Evolutionary conservation across 129 eudicot species (phyloP).

Genomic region (Artemisia tridentata): DNA sequence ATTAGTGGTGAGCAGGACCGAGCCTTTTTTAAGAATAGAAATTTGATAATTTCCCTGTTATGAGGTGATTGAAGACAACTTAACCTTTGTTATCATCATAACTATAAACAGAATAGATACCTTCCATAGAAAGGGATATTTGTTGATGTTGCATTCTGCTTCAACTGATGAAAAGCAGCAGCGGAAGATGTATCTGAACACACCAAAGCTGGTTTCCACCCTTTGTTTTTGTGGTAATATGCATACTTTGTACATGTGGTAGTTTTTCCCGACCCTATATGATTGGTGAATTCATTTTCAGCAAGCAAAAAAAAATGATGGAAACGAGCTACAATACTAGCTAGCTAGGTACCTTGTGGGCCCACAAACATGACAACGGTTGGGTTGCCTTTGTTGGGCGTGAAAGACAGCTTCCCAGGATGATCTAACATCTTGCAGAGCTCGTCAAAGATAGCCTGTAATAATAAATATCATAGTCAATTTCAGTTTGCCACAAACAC

Average conservation of each 20-base stretch:
- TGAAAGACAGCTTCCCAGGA: constrained; percentile 83
- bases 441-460: constrained; percentile 85
- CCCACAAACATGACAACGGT: constrained; percentile 98
- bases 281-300: too few relatives aligned
- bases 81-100: too few relatives aligned
- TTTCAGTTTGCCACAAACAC: too few relatives aligned
- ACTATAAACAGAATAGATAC: too few relatives aligned
- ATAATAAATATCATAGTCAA: too few relatives aligned
- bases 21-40: too few relatives aligned
- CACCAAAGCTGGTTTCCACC: constrained; percentile 92
- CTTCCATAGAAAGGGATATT: constrained; percentile 91
- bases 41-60: too few relatives aligned
- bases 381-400: constrained; percentile 82
- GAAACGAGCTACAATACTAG: too few relatives aligned
- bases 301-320: too few relatives aligned
- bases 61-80: too few relatives aligned
- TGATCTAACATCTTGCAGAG: constrained; percentile 96
- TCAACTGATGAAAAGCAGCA: constrained; percentile 93
- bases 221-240: constrained; percentile 79
- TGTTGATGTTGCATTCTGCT: constrained; percentile 93
- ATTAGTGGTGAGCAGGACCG: too few relatives aligned
- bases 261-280: constrained; percentile 54
- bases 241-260: constrained; percentile 85
- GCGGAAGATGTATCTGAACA: constrained; percentile 89
- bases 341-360: too few relatives aligned